These are phyloP conservation scores for Suillus lakei DNA, from an alignment of 768 basidiomycete species.

Conservation along the genomic window DNA sequence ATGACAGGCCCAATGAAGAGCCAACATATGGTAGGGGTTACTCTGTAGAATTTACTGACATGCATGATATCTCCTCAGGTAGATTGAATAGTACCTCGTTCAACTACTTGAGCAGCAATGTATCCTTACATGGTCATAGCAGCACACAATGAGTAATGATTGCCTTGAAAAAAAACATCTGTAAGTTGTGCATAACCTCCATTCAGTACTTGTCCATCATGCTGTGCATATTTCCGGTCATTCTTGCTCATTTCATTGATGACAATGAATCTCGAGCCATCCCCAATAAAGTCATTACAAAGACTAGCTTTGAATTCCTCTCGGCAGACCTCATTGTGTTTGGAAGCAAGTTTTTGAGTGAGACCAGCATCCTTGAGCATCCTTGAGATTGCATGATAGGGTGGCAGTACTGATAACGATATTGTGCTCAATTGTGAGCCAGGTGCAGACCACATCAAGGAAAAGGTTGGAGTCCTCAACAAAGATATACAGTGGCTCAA, in stretches of 20 bases:
- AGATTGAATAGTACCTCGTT: background rate
- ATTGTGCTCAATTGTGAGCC: slow-evolving; percentile 28
- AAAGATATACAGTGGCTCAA: too few species aligned
- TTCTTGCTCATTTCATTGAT: slow-evolving; percentile 42
- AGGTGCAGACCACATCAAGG: slow-evolving; percentile 27
- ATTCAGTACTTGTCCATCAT: slow-evolving; percentile 6
- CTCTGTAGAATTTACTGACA: too few species aligned
- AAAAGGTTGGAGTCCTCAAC: slow-evolving; percentile 19
- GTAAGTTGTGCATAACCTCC: slow-evolving; percentile 14
- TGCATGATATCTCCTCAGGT: too few species aligned
- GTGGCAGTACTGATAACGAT: slow-evolving; percentile 22
- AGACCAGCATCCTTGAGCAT: slow-evolving; percentile 19
- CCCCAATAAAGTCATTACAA: slow-evolving; percentile 12
- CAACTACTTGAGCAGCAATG: background rate
- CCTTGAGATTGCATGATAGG: slow-evolving; percentile 21
- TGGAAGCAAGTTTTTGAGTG: slow-evolving; percentile 9
- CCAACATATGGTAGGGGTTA: too few species aligned
- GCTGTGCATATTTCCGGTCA: slow-evolving; percentile 14
- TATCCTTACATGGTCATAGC: slow-evolving; percentile 28
- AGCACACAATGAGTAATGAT: slow-evolving; percentile 36
- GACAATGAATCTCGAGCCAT: slow-evolving; percentile 26
- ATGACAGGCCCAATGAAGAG: too few species aligned
- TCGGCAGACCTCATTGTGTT: slow-evolving; percentile 9
- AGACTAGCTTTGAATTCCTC: slow-evolving; percentile 19
- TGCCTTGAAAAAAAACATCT: slow-evolving; percentile 32